phyloP scores from a whole-genome alignment of 2,329 filamentous ascomycete species.

The Ceratocystis harringtonii region DNA sequence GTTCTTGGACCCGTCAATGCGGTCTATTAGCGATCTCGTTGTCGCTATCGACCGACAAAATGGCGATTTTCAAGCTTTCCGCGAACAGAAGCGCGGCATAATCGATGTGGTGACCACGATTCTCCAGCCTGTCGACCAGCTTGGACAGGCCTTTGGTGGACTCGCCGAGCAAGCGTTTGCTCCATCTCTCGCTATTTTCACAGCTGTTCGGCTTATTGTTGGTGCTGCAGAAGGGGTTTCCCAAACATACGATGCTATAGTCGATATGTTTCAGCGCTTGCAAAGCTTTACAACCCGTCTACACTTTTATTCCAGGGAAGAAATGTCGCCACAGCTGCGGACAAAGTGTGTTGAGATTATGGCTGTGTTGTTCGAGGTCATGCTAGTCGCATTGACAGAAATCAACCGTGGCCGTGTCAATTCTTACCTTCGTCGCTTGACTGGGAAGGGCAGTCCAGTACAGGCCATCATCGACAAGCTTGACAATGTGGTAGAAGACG shows the following conservation, averaged over 20 bases:
- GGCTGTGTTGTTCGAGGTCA: slow-evolving; percentile 31
- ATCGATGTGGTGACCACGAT: slow-evolving; percentile 17
- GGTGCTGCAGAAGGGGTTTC: slow-evolving; percentile 32
- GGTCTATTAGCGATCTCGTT: slow-evolving; percentile 15
- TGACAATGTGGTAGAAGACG: slow-evolving; percentile 28
- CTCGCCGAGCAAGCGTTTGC: slow-evolving; percentile 28
- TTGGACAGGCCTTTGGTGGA: slow-evolving; percentile 28
- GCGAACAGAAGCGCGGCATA: slow-evolving; percentile 16
- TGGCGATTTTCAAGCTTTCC: slow-evolving; percentile 16
- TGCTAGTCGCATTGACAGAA: slow-evolving; percentile 30
- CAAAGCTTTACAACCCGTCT: slow-evolving; percentile 31
- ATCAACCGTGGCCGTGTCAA: slow-evolving; percentile 29
- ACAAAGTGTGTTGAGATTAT: slow-evolving; percentile 30
- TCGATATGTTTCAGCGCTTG: slow-evolving; percentile 30
- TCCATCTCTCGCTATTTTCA: slow-evolving; percentile 29
- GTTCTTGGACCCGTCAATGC: slow-evolving; percentile 14
- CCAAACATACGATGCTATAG: slow-evolving; percentile 31
- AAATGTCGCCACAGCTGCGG: slow-evolving; percentile 27
- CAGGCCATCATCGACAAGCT: slow-evolving; percentile 28
- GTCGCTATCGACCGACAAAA: slow-evolving; percentile 16
- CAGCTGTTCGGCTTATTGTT: slow-evolving; percentile 30
- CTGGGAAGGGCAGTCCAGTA: slow-evolving; percentile 29
- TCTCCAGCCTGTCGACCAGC: slow-evolving; percentile 27
- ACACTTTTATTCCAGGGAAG: slow-evolving; percentile 28
- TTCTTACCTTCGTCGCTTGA: slow-evolving; percentile 28